Conservation (phyloP, 495 filamentous ascomycete species). For the Penicillium paxilli region DNA sequence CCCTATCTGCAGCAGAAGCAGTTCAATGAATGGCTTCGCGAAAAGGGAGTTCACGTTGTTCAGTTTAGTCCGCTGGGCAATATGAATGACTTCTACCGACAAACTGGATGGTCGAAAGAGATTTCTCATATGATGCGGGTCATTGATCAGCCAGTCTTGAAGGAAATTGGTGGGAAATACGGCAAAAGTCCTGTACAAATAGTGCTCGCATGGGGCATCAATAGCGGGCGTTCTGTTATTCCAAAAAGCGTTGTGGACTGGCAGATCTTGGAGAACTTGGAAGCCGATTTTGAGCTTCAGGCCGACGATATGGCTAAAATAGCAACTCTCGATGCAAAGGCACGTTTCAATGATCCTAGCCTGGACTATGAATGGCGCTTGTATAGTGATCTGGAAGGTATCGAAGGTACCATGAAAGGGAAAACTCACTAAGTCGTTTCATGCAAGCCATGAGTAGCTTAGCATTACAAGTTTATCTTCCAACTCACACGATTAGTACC, state of each 20-base stretch:
- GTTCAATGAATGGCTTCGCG: conserved; percentile 52
- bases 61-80: conserved; percentile 69
- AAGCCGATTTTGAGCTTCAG: conserved; percentile 55
- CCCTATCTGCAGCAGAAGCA: conserved; percentile 59
- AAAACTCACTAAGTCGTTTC: neutral
- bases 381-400: conserved; percentile 60
- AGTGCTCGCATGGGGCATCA: conserved; percentile 62
- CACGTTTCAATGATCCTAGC: conserved; percentile 58
- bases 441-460: no score
- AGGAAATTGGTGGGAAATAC: conserved; percentile 60
- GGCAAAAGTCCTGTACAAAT: conserved; percentile 60
- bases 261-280: conserved; percentile 55
- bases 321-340: conserved; percentile 49
- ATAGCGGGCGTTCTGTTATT: conserved; percentile 58
- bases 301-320: conserved; percentile 49
- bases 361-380: conserved; percentile 54
- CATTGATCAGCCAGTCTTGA: conserved; percentile 59
- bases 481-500: no score
- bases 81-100: conserved; percentile 61
- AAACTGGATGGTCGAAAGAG: conserved; percentile 35
- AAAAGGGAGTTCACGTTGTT: conserved; percentile 57
- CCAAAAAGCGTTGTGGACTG: conserved; percentile 57
- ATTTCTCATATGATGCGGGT: conserved; percentile 21
- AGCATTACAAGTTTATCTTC: no score
- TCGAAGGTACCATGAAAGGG: conserved; percentile 10